Percentiles rank a stretch among this genome's conserved stretches.
These are phyloP conservation scores for Suhomyces choctaworum DNA, from an alignment of 1,139 yeast species.

Conservation along the genomic window DNA sequence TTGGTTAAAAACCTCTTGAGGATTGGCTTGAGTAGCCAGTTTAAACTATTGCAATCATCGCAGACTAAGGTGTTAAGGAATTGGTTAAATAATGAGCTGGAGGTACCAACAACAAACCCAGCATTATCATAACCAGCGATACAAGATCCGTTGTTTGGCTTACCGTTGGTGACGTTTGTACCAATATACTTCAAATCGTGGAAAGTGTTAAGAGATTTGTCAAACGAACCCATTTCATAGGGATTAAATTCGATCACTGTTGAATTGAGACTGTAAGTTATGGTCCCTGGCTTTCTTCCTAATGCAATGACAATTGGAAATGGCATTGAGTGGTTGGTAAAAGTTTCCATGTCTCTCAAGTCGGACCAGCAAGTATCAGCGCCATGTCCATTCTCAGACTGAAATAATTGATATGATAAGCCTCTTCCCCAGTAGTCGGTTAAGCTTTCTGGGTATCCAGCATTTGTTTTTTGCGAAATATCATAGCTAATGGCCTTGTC, in stretches of 20 bases:
- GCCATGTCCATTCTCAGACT: conserved; percentile 25
- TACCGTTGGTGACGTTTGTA: conserved; percentile 33
- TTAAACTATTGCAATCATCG: conserved; percentile 45
- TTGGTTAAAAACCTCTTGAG: conserved; percentile 44
- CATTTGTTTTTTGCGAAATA: conserved; percentile 29
- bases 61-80: conserved; percentile 60
- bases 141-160: conserved; percentile 39
- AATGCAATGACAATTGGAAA: conserved; percentile 40
- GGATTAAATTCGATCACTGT: conserved; percentile 45
- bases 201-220: conserved; percentile 39
- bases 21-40: conserved; percentile 50
- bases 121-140: conserved; percentile 73
- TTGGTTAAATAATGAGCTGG: conserved; percentile 76
- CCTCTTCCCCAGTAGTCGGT: conserved; percentile 61
- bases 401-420: conserved; percentile 40
- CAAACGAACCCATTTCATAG: conserved; percentile 46
- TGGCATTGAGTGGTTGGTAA: conserved; percentile 40
- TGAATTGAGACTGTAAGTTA: conserved; percentile 35
- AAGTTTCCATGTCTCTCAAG: conserved; percentile 28
- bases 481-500: conserved; percentile 31
- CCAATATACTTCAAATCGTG: conserved; percentile 41
- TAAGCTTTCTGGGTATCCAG: conserved; percentile 57
- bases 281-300: conserved; percentile 39
- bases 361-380: conserved; percentile 34
- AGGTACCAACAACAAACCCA: conserved; percentile 75